Evolutionary conservation across 2,329 filamentous ascomycete genomes (phyloP), one percentile per base, ranked within the genome.

Genomic region (Colletotrichum euphorbiae): DNA sequence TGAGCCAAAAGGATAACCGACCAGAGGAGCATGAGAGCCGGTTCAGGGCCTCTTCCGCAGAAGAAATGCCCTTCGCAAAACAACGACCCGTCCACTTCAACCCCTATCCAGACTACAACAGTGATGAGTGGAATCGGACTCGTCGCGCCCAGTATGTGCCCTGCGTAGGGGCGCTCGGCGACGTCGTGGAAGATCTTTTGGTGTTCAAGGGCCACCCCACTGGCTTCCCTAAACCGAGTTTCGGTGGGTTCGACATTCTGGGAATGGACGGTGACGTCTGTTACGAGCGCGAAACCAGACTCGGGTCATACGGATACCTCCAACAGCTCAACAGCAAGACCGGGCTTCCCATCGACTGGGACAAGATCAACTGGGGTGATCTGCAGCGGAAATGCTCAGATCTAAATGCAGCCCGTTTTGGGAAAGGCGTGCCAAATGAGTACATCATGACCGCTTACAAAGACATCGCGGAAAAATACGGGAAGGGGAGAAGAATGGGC

Each of bases 61-160:
- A 71, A 70, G 38, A 74, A 73, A 62, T 74, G 82, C n/a, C 71
- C 77, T 31, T 75, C 60, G 74, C 78, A 12, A 79, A 84, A 46
- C 78, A 82, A 40, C 62, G 56, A 85, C 88, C 1, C 81, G 87
- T 62, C 81, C 85, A 50, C 19, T 93, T 92, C 77, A 84, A 90
- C 66, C 92, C 92, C 0, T 94, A 93, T 71, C 91, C 91, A 0
- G 80, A 87, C 13, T 93, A 93, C 79, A 91, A 92, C 73, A 85
- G 84, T 56, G 79, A 81, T 3, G 77, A 81, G 13, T 94, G 90
- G 90, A 85, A 82, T 72, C 78, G 80, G 54, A 76, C 80, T 33
- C 85, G 85, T 70, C 82, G 85, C 54, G 90, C 89, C n/a, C 77
- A 84, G 61, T 88, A 90, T 73, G 83, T 88, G 6, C 78, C 89